Conservation (phyloP, 192 early-diverging fungal genomes). For the Pilaira anomala region DNA sequence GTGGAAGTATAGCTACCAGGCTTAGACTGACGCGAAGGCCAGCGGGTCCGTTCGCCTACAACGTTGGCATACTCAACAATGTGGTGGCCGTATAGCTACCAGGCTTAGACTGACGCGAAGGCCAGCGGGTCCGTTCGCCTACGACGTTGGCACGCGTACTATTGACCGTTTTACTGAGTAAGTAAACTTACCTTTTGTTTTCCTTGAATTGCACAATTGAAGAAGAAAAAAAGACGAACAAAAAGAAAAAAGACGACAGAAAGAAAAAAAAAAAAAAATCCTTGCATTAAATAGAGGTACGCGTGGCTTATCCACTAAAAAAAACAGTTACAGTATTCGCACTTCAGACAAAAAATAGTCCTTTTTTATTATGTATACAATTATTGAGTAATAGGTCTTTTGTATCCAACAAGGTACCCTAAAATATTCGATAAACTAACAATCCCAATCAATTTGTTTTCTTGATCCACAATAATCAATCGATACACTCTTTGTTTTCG, state of each 20-base stretch:
- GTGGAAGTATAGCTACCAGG: constrained; percentile 2
- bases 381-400: background rate
- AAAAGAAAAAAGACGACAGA: too few species aligned
- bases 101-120: constrained; percentile 1
- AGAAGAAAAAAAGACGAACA: background rate
- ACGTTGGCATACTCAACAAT: background rate
- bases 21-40: background rate
- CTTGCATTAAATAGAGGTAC: too few species aligned
- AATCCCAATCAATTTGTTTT: constrained; percentile 77
- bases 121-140: background rate
- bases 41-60: background rate
- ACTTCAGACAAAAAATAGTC: too few species aligned
- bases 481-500: constrained; percentile 83
- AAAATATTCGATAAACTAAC: constrained; percentile 86
- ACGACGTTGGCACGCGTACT: constrained; percentile 2
- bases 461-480: constrained; percentile 85
- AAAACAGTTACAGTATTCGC: too few species aligned
- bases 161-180: constrained; percentile 6
- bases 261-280: background rate
- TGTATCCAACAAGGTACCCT: constrained; percentile 49
- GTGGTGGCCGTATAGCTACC: background rate
- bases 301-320: too few species aligned
- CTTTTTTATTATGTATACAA: too few species aligned
- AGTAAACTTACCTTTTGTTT: constrained; percentile 5
- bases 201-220: background rate